Conservation (phyloP, 306 rosid species). For the Mimosa bimucronata region DNA sequence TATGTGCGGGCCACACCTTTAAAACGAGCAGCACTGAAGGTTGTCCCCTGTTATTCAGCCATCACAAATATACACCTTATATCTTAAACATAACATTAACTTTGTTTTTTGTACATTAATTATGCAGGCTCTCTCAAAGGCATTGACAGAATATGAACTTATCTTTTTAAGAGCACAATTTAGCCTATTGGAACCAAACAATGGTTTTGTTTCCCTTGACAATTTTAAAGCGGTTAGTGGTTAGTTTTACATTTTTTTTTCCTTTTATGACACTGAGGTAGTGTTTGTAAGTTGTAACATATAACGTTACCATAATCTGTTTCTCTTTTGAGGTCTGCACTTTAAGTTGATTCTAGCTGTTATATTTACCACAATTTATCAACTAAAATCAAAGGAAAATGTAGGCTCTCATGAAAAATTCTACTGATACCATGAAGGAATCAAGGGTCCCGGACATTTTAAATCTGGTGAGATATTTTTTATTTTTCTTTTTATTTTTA, state of each 20-base stretch:
- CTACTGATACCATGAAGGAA: conserved; percentile 94
- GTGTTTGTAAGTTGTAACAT: conserved; percentile 18
- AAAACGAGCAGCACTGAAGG: conserved; percentile 90
- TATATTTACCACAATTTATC: conserved; percentile 31
- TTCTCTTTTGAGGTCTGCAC: conserved; percentile 6
- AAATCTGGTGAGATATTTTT: conserved; percentile 66
- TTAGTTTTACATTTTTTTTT: conserved; percentile 14
- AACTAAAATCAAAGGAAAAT: conserved; percentile 37
- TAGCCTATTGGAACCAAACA: conserved; percentile 76
- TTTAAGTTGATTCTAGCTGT: conserved; percentile 19
- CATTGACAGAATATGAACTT: conserved; percentile 80
- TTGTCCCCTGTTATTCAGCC: conserved; percentile 40
- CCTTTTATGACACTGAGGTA: conserved; percentile 22
- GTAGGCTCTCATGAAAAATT: conserved; percentile 85
- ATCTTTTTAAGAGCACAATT: conserved; percentile 81
- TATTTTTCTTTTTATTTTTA: background rate
- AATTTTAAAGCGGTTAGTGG: conserved; percentile 80
- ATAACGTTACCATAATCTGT: conserved; percentile 18
- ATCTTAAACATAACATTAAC: conserved; percentile 25
- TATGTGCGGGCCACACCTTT: conserved; percentile 79
- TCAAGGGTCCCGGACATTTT: conserved; percentile 74
- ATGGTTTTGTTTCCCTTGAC: conserved; percentile 67
- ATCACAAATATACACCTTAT: conserved; percentile 20
- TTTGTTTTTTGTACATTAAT: conserved; percentile 25
- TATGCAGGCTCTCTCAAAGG: conserved; percentile 87